Evolutionary conservation across 306 rosid genomes (phyloP).

Genomic region (Cicer cuneatum): DNA sequence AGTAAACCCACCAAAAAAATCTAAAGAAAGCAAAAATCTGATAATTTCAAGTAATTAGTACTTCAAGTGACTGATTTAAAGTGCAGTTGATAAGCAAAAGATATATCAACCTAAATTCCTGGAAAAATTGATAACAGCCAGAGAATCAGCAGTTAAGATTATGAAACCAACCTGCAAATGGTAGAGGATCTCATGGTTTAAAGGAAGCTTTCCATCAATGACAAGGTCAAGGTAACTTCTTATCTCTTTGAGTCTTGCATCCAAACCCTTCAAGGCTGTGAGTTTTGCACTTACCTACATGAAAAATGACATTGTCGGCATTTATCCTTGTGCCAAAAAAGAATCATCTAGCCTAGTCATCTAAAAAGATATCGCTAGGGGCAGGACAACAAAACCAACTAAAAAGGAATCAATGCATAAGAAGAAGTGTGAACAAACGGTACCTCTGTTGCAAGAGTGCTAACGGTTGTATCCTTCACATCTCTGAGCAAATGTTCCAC

Average conservation of each 20-base stretch:
- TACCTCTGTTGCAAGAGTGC: constrained; percentile 65
- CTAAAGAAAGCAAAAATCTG: background rate
- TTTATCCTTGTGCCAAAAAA: constrained; percentile 7
- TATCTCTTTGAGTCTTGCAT: constrained; percentile 77
- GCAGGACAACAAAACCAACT: background rate
- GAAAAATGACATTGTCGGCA: constrained; percentile 9
- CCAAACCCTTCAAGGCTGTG: constrained; percentile 90
- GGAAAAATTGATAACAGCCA: constrained; percentile 26
- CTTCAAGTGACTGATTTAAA: background rate
- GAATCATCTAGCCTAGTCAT: constrained; percentile 7
- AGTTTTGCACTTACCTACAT: constrained; percentile 83
- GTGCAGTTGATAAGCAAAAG: background rate
- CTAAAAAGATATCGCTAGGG: background rate
- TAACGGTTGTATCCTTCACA: constrained; percentile 67
- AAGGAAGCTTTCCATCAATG: constrained; percentile 75
- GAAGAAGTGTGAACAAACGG: constrained; percentile 13
- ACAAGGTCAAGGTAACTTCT: constrained; percentile 84
- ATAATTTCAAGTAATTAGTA: background rate
- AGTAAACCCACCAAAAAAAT: background rate
- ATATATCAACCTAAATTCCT: constrained; percentile 5
- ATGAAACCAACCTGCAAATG: constrained; percentile 72
- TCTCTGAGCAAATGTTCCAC: constrained; percentile 85
- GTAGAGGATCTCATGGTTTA: constrained; percentile 89
- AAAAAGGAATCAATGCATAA: background rate
- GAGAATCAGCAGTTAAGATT: background rate